A percentile compares a stretch with the other conserved stretches of the same genome.
These are phyloP conservation scores for Corinectria fuckeliana DNA, from an alignment of 2,329 filamentous ascomycete genomes.

Conservation along the genomic window DNA sequence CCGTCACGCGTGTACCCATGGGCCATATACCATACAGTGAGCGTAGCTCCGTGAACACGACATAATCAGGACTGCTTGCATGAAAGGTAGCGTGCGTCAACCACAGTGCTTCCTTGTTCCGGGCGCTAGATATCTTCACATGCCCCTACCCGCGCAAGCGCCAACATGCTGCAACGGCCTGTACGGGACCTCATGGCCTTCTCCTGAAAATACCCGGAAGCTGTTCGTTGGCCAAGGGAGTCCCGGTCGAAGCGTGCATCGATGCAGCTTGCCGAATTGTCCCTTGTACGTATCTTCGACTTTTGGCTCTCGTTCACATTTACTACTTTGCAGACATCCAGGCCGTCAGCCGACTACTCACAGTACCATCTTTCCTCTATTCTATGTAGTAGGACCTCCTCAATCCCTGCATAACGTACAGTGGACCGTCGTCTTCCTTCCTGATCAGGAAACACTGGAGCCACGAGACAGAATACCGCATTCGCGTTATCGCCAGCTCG, in stretches of 20 bases:
- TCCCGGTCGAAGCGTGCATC: no score
- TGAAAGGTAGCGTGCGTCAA: neutral
- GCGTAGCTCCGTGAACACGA: neutral
- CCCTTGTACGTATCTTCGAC: no score
- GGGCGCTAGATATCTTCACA: neutral
- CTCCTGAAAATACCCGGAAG: no score
- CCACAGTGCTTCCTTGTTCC: constrained; percentile 10
- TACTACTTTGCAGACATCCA: no score
- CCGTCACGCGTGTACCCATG: neutral
- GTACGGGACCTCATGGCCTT: no score
- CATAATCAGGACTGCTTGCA: neutral
- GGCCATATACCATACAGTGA: neutral
- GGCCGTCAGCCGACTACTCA: no score
- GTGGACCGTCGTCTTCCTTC: no score
- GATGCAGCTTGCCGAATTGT: no score
- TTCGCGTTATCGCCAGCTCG: constrained; percentile 35
- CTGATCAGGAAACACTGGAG: constrained; percentile 40
- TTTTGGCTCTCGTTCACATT: no score
- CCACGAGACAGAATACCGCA: constrained; percentile 41
- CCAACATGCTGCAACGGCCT: neutral
- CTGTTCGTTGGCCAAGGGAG: no score
- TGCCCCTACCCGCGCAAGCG: neutral
- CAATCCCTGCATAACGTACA: constrained; percentile 6
- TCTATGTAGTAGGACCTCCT: no score
- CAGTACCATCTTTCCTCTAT: no score